Evolutionary conservation across 1,139 yeast genomes (phyloP).

Genomic region (Arxiozyma bovina): DNA sequence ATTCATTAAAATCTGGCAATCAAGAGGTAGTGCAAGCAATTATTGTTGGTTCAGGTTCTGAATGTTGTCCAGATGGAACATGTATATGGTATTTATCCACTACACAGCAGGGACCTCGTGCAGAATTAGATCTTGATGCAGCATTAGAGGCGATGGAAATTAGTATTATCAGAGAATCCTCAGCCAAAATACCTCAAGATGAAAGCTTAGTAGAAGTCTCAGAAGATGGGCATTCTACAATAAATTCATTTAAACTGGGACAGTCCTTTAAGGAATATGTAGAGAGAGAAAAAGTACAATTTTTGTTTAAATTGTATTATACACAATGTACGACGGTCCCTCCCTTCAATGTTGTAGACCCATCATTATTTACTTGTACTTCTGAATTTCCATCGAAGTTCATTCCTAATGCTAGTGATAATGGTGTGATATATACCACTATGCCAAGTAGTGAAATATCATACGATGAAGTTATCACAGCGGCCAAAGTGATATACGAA

Average conservation of each 20-base stretch:
- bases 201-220: conserved; percentile 50
- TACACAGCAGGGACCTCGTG: conserved; percentile 59
- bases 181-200: conserved; percentile 44
- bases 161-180: conserved; percentile 70
- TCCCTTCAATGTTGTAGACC: conserved; percentile 39
- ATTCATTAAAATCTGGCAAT: conserved; percentile 60
- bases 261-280: conserved; percentile 75
- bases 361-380: conserved; percentile 28
- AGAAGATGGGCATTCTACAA: conserved; percentile 55
- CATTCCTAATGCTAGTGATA: conserved; percentile 31
- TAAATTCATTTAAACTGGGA: conserved; percentile 79
- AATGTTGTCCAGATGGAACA: conserved; percentile 82
- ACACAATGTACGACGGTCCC: conserved; percentile 61
- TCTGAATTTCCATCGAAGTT: conserved; percentile 8
- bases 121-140: conserved; percentile 67
- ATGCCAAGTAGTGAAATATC: conserved; percentile 80
- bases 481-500: conserved; percentile 66
- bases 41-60: conserved; percentile 82
- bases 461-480: conserved; percentile 81
- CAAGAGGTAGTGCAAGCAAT: conserved; percentile 72
- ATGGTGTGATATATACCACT: conserved; percentile 52
- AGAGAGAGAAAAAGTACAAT: conserved; percentile 70
- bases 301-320: conserved; percentile 69
- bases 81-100: conserved; percentile 87
- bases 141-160: conserved; percentile 75